Evolutionary conservation across 2,329 filamentous ascomycete species (phyloP).

Genomic region (Aureobasidium melanogenum): DNA sequence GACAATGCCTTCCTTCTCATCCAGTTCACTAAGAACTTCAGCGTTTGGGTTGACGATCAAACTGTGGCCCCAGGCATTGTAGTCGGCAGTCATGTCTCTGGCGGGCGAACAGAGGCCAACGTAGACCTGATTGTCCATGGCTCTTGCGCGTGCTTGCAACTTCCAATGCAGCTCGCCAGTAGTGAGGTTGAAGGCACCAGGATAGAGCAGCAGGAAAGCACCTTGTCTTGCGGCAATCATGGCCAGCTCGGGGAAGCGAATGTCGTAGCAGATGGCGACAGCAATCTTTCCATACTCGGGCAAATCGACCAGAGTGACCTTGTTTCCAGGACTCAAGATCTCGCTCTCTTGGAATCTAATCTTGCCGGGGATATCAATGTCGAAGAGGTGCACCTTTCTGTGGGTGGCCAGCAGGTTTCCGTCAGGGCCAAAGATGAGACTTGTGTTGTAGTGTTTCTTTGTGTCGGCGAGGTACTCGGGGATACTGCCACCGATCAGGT

Average conservation of each 20-base stretch:
- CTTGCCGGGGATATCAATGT: conserved; percentile 93
- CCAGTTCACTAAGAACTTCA: conserved; percentile 67
- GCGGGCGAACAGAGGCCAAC: conserved; percentile 89
- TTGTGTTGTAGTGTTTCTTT: conserved; percentile 84
- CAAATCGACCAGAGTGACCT: conserved; percentile 75
- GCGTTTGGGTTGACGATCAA: conserved; percentile 84
- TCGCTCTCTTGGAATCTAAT: conserved; percentile 88
- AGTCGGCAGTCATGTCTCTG: conserved; percentile 64
- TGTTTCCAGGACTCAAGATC: conserved; percentile 75
- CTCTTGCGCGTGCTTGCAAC: conserved; percentile 70
- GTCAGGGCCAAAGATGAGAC: conserved; percentile 67
- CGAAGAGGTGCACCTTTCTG: conserved; percentile 92
- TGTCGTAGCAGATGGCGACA: conserved; percentile 93
- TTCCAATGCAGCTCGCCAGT: conserved; percentile 91
- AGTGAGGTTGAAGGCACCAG: conserved; percentile 93
- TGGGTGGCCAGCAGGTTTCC: conserved; percentile 80
- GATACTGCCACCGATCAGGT: conserved; percentile 85
- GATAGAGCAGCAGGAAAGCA: conserved; percentile 84
- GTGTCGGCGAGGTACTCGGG: conserved; percentile 63
- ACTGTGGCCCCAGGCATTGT: conserved; percentile 89
- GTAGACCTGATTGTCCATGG: conserved; percentile 90
- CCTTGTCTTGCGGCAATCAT: conserved; percentile 78
- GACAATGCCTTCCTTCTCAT: conserved; percentile 67
- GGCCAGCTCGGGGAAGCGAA: conserved; percentile 90
- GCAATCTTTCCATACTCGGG: conserved; percentile 82